Evolutionary conservation across 139 green algal species (phyloP).

Genomic region (Micractinium conductrix): DNA sequence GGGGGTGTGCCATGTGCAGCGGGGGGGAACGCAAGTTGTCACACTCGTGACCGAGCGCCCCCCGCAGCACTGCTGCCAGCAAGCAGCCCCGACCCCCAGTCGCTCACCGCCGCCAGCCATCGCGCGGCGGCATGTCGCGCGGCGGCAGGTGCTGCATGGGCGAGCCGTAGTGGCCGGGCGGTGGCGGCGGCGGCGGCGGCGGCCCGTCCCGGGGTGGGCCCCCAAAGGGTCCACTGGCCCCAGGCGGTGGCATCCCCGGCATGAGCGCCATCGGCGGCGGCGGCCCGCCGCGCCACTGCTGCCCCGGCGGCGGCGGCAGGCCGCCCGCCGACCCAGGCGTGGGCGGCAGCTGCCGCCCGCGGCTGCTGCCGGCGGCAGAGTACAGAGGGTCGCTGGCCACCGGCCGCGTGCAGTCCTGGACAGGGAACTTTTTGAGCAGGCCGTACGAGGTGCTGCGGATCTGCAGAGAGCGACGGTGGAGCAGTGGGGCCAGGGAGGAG

Average conservation of each 20-base stretch:
- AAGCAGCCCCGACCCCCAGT: no score
- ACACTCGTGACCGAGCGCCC: no score
- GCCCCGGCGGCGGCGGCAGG: background rate
- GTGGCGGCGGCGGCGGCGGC: background rate
- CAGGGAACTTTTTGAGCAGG: conserved; percentile 71
- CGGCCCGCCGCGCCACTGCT: conserved; percentile 13
- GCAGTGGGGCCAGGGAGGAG: no score
- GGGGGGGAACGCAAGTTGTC: no score
- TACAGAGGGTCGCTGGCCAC: conserved; percentile 20
- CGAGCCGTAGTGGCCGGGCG: background rate
- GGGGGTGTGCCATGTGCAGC: no score
- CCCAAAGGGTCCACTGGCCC: background rate
- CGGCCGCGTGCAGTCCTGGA: conserved; percentile 50
- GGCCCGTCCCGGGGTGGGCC: background rate
- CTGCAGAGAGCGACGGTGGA: conserved; percentile 14
- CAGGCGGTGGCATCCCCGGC: background rate
- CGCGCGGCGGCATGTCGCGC: background rate
- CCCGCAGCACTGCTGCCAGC: no score
- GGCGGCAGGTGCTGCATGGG: no score
- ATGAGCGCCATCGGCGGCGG: no score
- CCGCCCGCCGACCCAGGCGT: background rate
- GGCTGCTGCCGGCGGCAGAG: background rate
- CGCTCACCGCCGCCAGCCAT: conserved; percentile 4
- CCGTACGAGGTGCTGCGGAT: conserved; percentile 53
- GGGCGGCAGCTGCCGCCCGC: background rate